phyloP scores from a whole-genome alignment of 352 stramenopile species.

The Globisporangium paddicum region DNA sequence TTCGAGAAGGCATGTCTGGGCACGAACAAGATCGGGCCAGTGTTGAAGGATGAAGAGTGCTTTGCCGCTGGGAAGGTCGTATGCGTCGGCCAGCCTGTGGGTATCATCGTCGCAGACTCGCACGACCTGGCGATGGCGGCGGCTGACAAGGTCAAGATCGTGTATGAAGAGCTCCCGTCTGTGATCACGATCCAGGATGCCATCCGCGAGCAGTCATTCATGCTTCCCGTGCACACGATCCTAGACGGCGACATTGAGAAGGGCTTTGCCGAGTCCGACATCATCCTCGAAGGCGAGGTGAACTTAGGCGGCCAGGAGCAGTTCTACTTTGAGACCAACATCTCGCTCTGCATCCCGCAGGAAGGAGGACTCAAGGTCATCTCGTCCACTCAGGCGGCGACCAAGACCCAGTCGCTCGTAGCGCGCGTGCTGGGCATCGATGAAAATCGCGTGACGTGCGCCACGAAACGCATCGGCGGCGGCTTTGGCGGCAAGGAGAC shows the following conservation, averaged over 20 bases:
- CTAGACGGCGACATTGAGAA: conserved; percentile 77
- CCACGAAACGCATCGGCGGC: conserved; percentile 94
- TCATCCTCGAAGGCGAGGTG: conserved; percentile 86
- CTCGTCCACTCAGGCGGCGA: conserved; percentile 92
- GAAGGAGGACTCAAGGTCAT: conserved; percentile 92
- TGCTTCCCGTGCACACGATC: conserved; percentile 79
- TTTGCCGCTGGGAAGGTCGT: conserved; percentile 73
- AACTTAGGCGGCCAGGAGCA: conserved; percentile 92
- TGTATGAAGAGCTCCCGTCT: conserved; percentile 86
- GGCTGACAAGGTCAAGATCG: conserved; percentile 81
- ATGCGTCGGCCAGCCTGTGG: conserved; percentile 77
- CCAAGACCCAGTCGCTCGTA: conserved; percentile 90
- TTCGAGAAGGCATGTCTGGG: conserved; percentile 61
- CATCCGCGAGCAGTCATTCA: conserved; percentile 91
- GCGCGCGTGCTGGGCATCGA: conserved; percentile 90
- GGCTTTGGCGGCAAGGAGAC: conserved; percentile 97
- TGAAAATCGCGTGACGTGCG: conserved; percentile 87
- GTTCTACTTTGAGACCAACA: conserved; percentile 95
- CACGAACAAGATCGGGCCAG: conserved; percentile 73
- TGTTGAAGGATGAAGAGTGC: conserved; percentile 86
- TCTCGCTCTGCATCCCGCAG: conserved; percentile 67
- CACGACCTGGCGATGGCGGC: conserved; percentile 71
- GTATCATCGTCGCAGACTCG: conserved; percentile 79
- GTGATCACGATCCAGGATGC: conserved; percentile 95
- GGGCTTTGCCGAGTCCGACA: conserved; percentile 57